Evolutionary conservation across 176 grass and related monocot genomes (phyloP), one percentile per base, ranked within the genome.

Genomic region (Echinochloa phyllopogon): DNA sequence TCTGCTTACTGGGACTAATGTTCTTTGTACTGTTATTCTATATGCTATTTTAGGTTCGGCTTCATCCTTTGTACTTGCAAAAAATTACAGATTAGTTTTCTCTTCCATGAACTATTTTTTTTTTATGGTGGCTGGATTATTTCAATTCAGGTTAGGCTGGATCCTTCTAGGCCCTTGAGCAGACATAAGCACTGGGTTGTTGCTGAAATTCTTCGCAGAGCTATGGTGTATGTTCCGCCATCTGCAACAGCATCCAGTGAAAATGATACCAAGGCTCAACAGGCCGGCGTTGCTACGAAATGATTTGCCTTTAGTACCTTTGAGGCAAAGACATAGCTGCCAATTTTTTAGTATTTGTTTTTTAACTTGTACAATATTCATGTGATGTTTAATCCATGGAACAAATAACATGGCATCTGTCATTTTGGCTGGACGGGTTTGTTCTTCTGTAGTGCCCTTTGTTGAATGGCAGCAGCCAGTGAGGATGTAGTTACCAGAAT

Each of bases 91-190:
- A 14, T 66, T 60, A 44, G 29, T 33, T 83, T 88, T 41, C 4
- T 23, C 47, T 10, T 72, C 21, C n/a, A 29, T 44, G 25, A 57
- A 56, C 10, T 6, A 33, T 33, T 4, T 18, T 48, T 6, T 81
- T 48, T 60, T 41, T 9, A 52, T 71, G 61, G 72, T 47, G 18
- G 1, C 15, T 56, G 37, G 14, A 56, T 70, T 63, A 79, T 86
- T 7, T 74, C 14, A 60, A 42, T 84, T 60, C 91, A 96, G 93
- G 91, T 99, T 67, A 92, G 80, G 44, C 78, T 99, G 87, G 91
- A 98, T 87, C 82, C 87, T 80, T 95, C 91, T 36, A 93, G 95
- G 87, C 95, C 95, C 36, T 82, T 95, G 82, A 98, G 95, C 91
- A 95, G 83, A 89, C 80, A 62, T 59, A 98, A 92, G 85, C 78